These are phyloP conservation scores for Colletotrichum eleusines DNA, from an alignment of 2,329 filamentous ascomycete genomes.

Conservation along the genomic window DNA sequence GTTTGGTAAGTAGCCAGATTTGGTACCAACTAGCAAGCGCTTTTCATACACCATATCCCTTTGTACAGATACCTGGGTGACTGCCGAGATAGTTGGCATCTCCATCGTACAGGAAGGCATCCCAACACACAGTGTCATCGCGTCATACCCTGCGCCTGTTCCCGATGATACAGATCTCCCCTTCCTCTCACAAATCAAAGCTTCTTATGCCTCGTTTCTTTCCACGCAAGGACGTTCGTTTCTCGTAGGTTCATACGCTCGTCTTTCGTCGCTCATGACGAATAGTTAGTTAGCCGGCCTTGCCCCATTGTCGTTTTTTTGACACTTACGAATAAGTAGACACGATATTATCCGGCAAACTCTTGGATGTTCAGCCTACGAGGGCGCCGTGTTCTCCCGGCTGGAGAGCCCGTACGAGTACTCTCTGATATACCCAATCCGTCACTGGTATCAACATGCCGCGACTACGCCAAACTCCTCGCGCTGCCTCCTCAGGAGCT, in stretches of 20 bases:
- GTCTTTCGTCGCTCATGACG: not conserved
- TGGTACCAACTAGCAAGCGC: no score
- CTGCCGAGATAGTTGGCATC: not conserved
- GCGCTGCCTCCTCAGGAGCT: slow-evolving; percentile 21
- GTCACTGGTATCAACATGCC: slow-evolving; percentile 24
- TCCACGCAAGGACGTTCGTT: no score
- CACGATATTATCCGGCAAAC: not conserved
- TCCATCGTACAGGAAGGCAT: not conserved
- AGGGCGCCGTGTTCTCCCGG: not conserved
- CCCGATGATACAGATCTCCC: not conserved
- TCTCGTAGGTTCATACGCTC: not conserved
- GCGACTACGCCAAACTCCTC: slow-evolving; percentile 10
- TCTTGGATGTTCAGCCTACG: no score
- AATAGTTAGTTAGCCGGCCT: not conserved
- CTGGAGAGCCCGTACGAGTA: no score
- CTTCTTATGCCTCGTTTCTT: not conserved
- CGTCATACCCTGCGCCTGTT: not conserved
- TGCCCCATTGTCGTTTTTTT: no score
- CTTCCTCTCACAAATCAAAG: not conserved
- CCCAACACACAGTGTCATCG: not conserved
- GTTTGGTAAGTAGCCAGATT: not conserved
- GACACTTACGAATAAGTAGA: no score
- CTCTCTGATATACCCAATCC: no score
- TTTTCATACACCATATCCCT: not conserved
- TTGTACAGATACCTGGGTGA: not conserved